Conservation (phyloP, 139 green algal species). For the Zygnema cylindricum region DNA sequence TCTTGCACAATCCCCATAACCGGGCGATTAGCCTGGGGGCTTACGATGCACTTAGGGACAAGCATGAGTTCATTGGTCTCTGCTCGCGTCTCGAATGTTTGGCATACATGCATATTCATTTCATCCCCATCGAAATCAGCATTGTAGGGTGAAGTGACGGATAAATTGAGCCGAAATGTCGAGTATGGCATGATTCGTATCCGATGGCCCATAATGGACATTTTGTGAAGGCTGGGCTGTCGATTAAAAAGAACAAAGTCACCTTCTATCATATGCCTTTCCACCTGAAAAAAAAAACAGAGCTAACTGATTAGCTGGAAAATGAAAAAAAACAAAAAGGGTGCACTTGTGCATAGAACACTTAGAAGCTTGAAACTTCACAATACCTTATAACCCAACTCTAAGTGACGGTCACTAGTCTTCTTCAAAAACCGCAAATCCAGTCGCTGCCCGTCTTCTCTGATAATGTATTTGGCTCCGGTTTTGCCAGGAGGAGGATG, state of each 20-base stretch:
- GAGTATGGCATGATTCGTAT: conserved; percentile 87
- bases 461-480: conserved; percentile 95
- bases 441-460: conserved; percentile 90
- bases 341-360: too few species aligned
- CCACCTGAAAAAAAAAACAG: conserved; percentile 73
- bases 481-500: conserved; percentile 93
- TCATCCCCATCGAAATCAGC: conserved; percentile 99
- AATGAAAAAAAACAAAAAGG: too few species aligned
- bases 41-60: conserved; percentile 97
- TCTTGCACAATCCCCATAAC: conserved; percentile 99
- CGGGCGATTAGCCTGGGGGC: conserved; percentile 90
- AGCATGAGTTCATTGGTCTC: conserved; percentile 96
- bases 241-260: conserved; percentile 99
- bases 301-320: too few species aligned
- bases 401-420: conserved; percentile 75
- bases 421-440: conserved; percentile 86
- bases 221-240: conserved; percentile 99
- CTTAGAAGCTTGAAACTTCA: too few species aligned
- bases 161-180: conserved; percentile 90
- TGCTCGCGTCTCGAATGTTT: conserved; percentile 89
- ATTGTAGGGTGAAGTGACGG: conserved; percentile 99
- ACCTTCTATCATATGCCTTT: conserved; percentile 92
- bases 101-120: conserved; percentile 99
- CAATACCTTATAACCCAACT: conserved; percentile 81
- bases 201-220: conserved; percentile 99